Base-by-base conservation (phyloP, 2,329 filamentous ascomycete genomes). In the Cadophora sp. region DNA sequence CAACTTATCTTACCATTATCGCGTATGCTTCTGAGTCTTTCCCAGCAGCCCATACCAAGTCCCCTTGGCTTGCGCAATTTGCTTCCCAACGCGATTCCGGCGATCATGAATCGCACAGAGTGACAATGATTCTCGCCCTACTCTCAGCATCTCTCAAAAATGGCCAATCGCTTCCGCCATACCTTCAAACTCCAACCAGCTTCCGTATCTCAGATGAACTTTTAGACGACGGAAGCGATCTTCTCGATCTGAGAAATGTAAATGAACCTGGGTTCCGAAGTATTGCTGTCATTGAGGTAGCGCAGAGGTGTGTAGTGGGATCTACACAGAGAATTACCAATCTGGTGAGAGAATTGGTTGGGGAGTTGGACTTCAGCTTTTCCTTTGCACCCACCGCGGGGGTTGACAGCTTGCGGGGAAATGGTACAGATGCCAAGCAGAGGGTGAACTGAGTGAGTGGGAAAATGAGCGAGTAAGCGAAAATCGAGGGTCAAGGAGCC, bases 241-340 rank as follows among this genome's bases (percentile, higher is more conserved):
- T 92, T 11, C 77, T 92, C 19, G 87, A 85, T 70, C 79, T 91
- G 3, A 77, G 83, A 66, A 89, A 92, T 76, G 85, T 92, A 71
- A 84, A 87, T 1, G 88, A 92, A 75, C 88, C 89, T 0, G 90
- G 90, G 0, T 93, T 92, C 78, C 87, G 90, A 2, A 89, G 90
- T 63, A 92, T 92, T 78, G 90, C 90, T 0, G 89, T 92, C 9
- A 82, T 92, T 71, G 90, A 92, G 76, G 87, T 93, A 40, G 69
- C 69, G n/a, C 69, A 71, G 59, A 64, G 69, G 61, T 72, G 68
- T 59, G 24, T 93, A 40, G 86, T 87, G 67, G 89, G 90, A 69
- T 90, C 93, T 77, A 78, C 93, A 29, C 85, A 87, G 69, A 84
- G 84, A 68, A 77, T 93, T 64, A 80, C 92, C 69, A 80, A 79